phyloP scores from a whole-genome alignment of 768 basidiomycete genomes.

The Phaffia tasmanica region DNA sequence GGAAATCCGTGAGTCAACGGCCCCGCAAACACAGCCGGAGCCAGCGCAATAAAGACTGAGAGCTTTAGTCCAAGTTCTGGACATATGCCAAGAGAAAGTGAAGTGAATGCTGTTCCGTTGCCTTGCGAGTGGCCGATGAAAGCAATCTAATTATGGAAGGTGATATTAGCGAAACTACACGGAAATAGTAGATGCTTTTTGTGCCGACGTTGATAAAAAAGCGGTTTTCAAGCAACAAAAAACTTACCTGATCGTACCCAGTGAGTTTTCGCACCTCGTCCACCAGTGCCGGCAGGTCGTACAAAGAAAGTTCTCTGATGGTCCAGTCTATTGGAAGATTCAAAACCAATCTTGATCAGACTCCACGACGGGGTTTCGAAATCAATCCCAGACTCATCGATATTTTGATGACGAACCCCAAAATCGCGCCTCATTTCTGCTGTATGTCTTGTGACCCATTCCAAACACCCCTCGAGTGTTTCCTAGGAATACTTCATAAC shows the following conservation, averaged over 20 bases:
- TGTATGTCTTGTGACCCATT: constrained; percentile 43
- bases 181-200: background rate
- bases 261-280: constrained; percentile 43
- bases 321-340: constrained; percentile 41
- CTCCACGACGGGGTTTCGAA: no score
- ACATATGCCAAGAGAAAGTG: constrained; percentile 44
- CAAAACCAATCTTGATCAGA: background rate
- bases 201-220: background rate
- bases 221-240: background rate
- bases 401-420: constrained; percentile 39
- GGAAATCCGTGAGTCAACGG: constrained; percentile 45
- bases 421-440: constrained; percentile 42
- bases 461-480: constrained; percentile 45
- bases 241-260: constrained; percentile 41
- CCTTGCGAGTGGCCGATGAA: constrained; percentile 49
- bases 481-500: constrained; percentile 42
- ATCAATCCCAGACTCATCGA: no score
- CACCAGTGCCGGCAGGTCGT: constrained; percentile 45
- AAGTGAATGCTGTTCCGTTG: constrained; percentile 45
- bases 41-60: constrained; percentile 44
- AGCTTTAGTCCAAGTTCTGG: constrained; percentile 43
- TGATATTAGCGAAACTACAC: background rate
- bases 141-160: constrained; percentile 36
- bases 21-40: constrained; percentile 46
- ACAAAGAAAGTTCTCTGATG: constrained; percentile 45